Evolutionary conservation across 1,139 yeast species (phyloP).

Genomic region (Saccharomyces hybrid): DNA sequence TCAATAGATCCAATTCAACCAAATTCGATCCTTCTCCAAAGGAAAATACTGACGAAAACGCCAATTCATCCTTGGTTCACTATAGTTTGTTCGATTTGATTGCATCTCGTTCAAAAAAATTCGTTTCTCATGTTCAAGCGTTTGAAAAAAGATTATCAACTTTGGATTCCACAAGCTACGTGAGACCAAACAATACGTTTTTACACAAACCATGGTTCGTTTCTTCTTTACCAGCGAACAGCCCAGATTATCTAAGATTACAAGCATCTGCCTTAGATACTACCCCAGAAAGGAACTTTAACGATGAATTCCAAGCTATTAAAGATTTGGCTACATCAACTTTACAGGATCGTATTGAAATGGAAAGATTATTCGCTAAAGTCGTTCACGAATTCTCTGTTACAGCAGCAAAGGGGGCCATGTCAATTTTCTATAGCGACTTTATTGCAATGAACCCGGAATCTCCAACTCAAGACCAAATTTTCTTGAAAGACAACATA

Average conservation of each 20-base stretch:
- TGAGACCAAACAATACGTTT: slow-evolving; percentile 52
- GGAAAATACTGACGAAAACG: slow-evolving; percentile 16
- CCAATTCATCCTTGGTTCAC: slow-evolving; percentile 21
- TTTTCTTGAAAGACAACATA: slow-evolving; percentile 73
- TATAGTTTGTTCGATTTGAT: slow-evolving; percentile 31
- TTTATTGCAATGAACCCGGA: slow-evolving; percentile 80
- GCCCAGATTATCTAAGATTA: slow-evolving; percentile 25
- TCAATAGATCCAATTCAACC: slow-evolving; percentile 58
- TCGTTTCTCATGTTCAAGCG: slow-evolving; percentile 32
- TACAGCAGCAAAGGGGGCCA: slow-evolving; percentile 73
- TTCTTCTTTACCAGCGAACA: slow-evolving; percentile 27
- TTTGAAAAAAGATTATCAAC: slow-evolving; percentile 38
- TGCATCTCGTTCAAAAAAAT: slow-evolving; percentile 32
- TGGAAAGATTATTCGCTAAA: slow-evolving; percentile 69
- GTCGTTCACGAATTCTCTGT: slow-evolving; percentile 71
- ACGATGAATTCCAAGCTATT: slow-evolving; percentile 79
- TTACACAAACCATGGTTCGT: slow-evolving; percentile 75
- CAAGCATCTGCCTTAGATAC: slow-evolving; percentile 22
- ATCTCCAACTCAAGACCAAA: slow-evolving; percentile 45
- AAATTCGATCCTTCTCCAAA: slow-evolving; percentile 62
- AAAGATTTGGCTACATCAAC: slow-evolving; percentile 56
- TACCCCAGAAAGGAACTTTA: slow-evolving; percentile 60
- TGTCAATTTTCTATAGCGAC: slow-evolving; percentile 66
- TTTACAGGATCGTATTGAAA: slow-evolving; percentile 59
- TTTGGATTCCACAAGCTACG: slow-evolving; percentile 47